These are phyloP conservation scores for Colletotrichum cuscutae DNA, from an alignment of 2,329 filamentous ascomycete genomes.

Conservation along the genomic window DNA sequence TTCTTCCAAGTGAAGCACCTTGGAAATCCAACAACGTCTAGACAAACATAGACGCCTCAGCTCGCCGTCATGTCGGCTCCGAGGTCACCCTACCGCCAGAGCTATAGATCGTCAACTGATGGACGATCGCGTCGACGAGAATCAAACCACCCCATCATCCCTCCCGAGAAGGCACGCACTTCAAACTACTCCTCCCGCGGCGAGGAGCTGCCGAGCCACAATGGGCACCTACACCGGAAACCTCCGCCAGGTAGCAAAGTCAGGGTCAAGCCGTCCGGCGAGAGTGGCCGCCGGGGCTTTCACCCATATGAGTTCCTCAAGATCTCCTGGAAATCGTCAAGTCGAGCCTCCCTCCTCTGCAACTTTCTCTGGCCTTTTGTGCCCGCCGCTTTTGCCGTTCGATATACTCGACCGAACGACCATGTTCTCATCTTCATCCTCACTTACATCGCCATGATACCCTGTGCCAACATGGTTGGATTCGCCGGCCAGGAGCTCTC, in stretches of 20 bases:
- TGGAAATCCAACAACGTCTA: background rate
- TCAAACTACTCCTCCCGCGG: background rate
- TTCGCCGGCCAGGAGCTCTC: conserved; percentile 73
- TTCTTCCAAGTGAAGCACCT: background rate
- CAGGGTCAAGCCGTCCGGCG: conserved; percentile 55
- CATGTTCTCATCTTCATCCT: conserved; percentile 75
- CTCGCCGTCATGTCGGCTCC: conserved; percentile 29
- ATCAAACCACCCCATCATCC: conserved; percentile 4
- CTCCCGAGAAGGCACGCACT: conserved; percentile 24
- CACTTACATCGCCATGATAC: conserved; percentile 82
- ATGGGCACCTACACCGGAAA: conserved; percentile 3
- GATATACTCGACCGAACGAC: conserved; percentile 53
- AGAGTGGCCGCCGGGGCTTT: conserved; percentile 73
- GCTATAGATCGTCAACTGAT: conserved; percentile 18
- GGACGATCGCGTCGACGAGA: conserved; percentile 20
- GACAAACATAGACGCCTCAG: background rate
- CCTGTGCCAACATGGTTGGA: conserved; percentile 78
- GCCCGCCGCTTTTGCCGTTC: conserved; percentile 75
- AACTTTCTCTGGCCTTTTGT: conserved; percentile 82
- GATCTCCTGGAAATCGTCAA: conserved; percentile 73
- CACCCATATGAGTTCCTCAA: conserved; percentile 74
- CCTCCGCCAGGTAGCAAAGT: conserved; percentile 44
- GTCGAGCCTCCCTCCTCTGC: conserved; percentile 69
- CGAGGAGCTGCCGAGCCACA: conserved; percentile 23
- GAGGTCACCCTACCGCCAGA: conserved; percentile 31